Evolutionary conservation across 139 green algal species (phyloP).

Genomic region (Auxenochlorella pyrenoidosa): DNA sequence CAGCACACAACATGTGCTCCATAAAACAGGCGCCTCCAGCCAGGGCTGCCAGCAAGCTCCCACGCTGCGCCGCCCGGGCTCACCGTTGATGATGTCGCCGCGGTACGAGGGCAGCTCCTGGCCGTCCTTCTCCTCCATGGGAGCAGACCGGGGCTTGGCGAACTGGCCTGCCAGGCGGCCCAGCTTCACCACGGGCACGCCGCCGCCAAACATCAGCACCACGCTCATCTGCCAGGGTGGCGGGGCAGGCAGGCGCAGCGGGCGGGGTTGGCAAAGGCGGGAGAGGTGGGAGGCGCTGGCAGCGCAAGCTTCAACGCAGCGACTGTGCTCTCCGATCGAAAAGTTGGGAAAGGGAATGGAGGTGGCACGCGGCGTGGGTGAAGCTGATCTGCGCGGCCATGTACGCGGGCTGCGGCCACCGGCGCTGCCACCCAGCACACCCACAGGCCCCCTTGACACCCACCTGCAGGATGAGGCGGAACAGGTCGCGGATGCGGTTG

Average conservation of each 20-base stretch:
- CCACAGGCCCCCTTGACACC: too few relatives aligned
- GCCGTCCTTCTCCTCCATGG: conserved; percentile 80
- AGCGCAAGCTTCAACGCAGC: too few relatives aligned
- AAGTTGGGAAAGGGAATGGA: too few relatives aligned
- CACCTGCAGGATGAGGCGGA: conserved; percentile 84
- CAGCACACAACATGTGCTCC: too few relatives aligned
- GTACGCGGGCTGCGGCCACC: too few relatives aligned
- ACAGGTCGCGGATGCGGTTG: conserved; percentile 95
- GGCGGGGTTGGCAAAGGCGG: background rate
- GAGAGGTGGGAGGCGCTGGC: too few relatives aligned
- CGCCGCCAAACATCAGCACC: conserved; percentile 96
- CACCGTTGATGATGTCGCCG: conserved; percentile 98
- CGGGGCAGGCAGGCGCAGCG: background rate
- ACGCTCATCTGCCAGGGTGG: conserved; percentile 84
- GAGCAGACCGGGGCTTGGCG: conserved; percentile 93
- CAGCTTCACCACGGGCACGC: conserved; percentile 97
- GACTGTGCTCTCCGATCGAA: too few relatives aligned
- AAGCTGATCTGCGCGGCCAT: too few relatives aligned
- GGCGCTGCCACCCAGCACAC: too few relatives aligned
- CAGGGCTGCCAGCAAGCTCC: background rate
- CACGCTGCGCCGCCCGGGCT: too few relatives aligned
- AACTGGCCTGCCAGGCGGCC: conserved; percentile 99
- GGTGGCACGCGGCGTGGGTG: too few relatives aligned
- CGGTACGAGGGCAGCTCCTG: conserved; percentile 89
- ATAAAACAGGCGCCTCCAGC: too few relatives aligned